Conservation (phyloP, 176 grass and related monocot genomes). For the Triticum urartu region DNA sequence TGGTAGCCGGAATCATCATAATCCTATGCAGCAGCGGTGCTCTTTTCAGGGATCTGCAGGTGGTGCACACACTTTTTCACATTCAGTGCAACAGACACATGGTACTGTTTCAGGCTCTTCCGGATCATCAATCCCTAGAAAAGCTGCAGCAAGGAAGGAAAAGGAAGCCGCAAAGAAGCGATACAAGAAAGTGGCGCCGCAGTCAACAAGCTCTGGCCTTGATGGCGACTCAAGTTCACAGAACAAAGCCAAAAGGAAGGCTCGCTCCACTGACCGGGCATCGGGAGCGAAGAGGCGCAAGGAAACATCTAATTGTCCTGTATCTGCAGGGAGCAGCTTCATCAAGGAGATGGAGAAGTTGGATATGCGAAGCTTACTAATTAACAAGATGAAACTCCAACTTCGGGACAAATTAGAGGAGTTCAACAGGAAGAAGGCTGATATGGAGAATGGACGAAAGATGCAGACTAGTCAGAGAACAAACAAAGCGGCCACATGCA, state of each 20-base stretch:
- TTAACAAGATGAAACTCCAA: conserved; percentile 40
- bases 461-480: conserved; percentile 29
- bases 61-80: conserved; percentile 7
- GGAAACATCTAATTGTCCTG: conserved; percentile 24
- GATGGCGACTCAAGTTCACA: conserved; percentile 9
- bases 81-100: conserved; percentile 41
- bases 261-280: conserved; percentile 18
- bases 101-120: conserved; percentile 26
- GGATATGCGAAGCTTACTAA: conserved; percentile 36
- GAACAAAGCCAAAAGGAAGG: conserved; percentile 27
- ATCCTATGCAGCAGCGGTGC: conserved; percentile 27
- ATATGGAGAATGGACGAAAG: conserved; percentile 33
- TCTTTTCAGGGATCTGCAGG: conserved; percentile 35
- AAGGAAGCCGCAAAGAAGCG: conserved; percentile 45
- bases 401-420: conserved; percentile 42
- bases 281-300: conserved; percentile 33
- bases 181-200: neutral
- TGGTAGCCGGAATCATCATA: conserved; percentile 11
- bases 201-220: conserved; percentile 17
- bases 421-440: conserved; percentile 32
- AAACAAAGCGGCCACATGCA: neutral
- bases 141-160: conserved; percentile 25
- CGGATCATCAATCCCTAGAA: conserved; percentile 31
- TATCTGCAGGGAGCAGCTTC: conserved; percentile 33
- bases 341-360: conserved; percentile 21